These are phyloP conservation scores for Lachnellula cervina DNA, from an alignment of 2,329 filamentous ascomycete species.

Conservation along the genomic window DNA sequence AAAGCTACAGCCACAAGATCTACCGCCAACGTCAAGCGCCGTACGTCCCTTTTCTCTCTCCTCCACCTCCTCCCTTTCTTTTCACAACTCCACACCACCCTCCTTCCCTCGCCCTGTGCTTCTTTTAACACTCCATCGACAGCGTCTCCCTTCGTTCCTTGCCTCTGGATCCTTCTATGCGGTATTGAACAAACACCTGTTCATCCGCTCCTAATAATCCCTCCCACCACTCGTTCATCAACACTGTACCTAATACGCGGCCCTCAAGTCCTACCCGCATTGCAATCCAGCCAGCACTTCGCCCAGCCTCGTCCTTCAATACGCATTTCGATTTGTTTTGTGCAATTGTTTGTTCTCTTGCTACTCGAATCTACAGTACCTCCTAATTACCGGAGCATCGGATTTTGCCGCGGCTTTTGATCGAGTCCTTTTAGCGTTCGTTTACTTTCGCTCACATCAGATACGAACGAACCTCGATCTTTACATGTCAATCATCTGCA, in stretches of 20 bases:
- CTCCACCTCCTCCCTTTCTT: slow-evolving; percentile 1
- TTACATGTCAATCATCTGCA: not conserved
- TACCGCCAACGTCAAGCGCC: slow-evolving; percentile 21
- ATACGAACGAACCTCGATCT: not conserved
- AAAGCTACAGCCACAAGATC: slow-evolving; percentile 15
- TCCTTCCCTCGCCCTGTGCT: not conserved
- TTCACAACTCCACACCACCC: slow-evolving; percentile 7
- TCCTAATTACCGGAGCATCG: not conserved
- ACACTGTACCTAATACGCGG: slow-evolving; percentile 8
- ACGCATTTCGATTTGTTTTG: not conserved
- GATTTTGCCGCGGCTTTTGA: not conserved
- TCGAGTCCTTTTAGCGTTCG: not conserved
- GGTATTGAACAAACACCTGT: slow-evolving; percentile 13
- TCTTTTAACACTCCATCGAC: slow-evolving; percentile 1
- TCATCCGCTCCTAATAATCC: slow-evolving; percentile 4
- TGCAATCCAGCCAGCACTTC: slow-evolving; percentile 4
- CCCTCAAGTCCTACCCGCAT: not conserved
- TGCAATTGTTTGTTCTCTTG: not conserved
- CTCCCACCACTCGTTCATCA: slow-evolving; percentile 1
- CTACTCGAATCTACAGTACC: not conserved
- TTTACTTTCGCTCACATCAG: not conserved
- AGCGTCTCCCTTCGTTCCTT: slow-evolving; percentile 6
- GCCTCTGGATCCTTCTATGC: slow-evolving; percentile 3
- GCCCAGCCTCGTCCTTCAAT: not conserved
- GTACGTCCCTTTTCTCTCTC: slow-evolving; percentile 18